These are phyloP conservation scores for Lactarius hengduanensis DNA, from an alignment of 768 basidiomycete species.

Conservation along the genomic window DNA sequence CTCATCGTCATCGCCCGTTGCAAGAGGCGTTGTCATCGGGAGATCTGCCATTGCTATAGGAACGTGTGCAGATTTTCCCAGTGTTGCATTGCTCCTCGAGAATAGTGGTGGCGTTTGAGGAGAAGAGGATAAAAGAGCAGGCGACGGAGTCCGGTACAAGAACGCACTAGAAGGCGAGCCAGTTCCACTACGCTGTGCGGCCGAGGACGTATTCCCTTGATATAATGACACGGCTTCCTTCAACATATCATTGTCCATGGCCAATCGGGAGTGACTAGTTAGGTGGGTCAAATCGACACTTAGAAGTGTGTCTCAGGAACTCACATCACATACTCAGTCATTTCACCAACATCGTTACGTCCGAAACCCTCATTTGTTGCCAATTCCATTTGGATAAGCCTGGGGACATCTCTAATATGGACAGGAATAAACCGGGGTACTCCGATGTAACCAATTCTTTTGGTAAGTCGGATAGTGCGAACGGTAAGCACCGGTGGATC, in stretches of 20 bases:
- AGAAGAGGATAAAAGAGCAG: not conserved
- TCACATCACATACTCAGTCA: not conserved
- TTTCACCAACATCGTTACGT: not conserved
- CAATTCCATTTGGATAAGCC: not conserved
- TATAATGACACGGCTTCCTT: slow-evolving; percentile 1
- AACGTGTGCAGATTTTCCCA: not conserved
- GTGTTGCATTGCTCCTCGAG: not conserved
- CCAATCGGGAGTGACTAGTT: slow-evolving; percentile 9
- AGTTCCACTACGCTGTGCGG: not conserved
- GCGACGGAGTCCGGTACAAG: slow-evolving; percentile 8
- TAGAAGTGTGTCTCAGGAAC: not conserved
- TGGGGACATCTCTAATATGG: slow-evolving; percentile 1
- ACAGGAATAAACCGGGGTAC: not conserved
- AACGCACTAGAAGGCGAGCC: not conserved
- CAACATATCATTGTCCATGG: not conserved
- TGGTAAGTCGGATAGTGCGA: slow-evolving; percentile 15
- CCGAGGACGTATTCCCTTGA: slow-evolving; percentile 12
- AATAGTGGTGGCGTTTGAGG: slow-evolving; percentile 21
- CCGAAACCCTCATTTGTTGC: slow-evolving; percentile 5
- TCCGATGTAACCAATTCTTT: slow-evolving; percentile 10
- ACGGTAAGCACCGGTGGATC: slow-evolving; percentile 12
- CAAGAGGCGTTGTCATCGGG: not conserved
- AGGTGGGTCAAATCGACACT: not conserved
- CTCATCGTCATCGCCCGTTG: not conserved
- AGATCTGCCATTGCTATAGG: slow-evolving; percentile 17